Evolutionary conservation across 768 basidiomycete species (phyloP).

Genomic region (Leccinum aurantiacum): DNA sequence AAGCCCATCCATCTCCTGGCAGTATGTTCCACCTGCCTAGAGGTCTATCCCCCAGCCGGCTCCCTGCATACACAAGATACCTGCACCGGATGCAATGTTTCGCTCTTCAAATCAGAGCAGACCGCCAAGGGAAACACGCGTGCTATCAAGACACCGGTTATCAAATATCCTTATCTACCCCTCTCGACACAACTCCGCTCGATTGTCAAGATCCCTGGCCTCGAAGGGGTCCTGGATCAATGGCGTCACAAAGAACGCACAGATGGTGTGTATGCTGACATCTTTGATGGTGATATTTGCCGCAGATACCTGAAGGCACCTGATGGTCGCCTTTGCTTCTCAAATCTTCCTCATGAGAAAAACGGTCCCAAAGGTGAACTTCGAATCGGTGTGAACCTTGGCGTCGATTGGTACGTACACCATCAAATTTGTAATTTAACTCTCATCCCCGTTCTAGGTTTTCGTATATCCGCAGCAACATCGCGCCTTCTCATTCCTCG

Average conservation of each 20-base stretch:
- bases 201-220: neutral
- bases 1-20: neutral
- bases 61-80: neutral
- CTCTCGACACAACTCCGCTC: neutral
- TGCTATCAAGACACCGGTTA: neutral
- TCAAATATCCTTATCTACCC: neutral
- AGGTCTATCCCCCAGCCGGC: neutral
- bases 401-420: neutral
- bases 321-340: too few species aligned
- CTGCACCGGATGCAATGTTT: neutral
- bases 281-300: neutral
- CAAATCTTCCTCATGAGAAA: too few species aligned
- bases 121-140: neutral
- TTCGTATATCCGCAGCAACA: neutral
- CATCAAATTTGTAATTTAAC: too few species aligned
- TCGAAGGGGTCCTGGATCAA: neutral
- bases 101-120: neutral
- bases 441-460: neutral
- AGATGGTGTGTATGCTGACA: neutral
- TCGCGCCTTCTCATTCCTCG: neutral
- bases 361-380: neutral
- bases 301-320: neutral
- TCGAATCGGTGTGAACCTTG: neutral
- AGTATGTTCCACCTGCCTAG: neutral
- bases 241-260: neutral